Conservation (phyloP, 2,329 filamentous ascomycete genomes). For the Beauveria pseudobassiana region DNA sequence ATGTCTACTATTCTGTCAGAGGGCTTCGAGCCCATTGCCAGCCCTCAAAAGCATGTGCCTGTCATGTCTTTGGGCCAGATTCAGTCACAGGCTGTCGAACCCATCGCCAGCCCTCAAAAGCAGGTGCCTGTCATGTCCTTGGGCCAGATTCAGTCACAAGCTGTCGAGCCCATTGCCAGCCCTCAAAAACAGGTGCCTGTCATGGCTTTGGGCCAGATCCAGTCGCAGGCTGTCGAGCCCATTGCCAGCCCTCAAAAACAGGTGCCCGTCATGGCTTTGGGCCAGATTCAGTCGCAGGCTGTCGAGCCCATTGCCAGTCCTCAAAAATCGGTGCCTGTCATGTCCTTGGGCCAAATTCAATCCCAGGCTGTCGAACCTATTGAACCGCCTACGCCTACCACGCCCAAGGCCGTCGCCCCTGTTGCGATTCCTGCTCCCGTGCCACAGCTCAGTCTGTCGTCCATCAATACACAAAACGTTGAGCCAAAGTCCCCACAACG, state of each 20-base stretch:
- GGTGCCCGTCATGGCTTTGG: slow-evolving; percentile 20
- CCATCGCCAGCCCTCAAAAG: slow-evolving; percentile 19
- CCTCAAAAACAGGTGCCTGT: slow-evolving; percentile 17
- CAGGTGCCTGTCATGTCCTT: slow-evolving; percentile 20
- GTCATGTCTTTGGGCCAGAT: slow-evolving; percentile 21
- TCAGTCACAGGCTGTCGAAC: slow-evolving; percentile 24
- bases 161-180: slow-evolving; percentile 24
- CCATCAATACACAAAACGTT: slow-evolving; percentile 22
- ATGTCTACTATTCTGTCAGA: slow-evolving; percentile 21
- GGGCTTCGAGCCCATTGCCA: slow-evolving; percentile 24
- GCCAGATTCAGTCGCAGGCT: slow-evolving; percentile 18
- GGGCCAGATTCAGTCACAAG: slow-evolving; percentile 18
- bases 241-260: slow-evolving; percentile 19
- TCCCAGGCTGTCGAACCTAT: slow-evolving; percentile 26
- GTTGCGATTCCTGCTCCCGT: slow-evolving; percentile 13
- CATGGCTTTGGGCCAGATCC: slow-evolving; percentile 20
- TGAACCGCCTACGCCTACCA: slow-evolving; percentile 13
- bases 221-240: slow-evolving; percentile 25
- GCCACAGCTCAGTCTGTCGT: slow-evolving; percentile 22
- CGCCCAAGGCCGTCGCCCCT: slow-evolving; percentile 13
- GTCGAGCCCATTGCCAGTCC: slow-evolving; percentile 25
- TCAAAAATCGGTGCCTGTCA: slow-evolving; percentile 16
- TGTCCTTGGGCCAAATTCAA: slow-evolving; percentile 20
- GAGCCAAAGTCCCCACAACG: slow-evolving; percentile 19
- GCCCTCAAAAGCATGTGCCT: slow-evolving; percentile 18